Percentiles rank a stretch among this genome's conserved stretches.
Conservation (phyloP, 1,139 yeast genomes). For the Pneumocystis canis region DNA sequence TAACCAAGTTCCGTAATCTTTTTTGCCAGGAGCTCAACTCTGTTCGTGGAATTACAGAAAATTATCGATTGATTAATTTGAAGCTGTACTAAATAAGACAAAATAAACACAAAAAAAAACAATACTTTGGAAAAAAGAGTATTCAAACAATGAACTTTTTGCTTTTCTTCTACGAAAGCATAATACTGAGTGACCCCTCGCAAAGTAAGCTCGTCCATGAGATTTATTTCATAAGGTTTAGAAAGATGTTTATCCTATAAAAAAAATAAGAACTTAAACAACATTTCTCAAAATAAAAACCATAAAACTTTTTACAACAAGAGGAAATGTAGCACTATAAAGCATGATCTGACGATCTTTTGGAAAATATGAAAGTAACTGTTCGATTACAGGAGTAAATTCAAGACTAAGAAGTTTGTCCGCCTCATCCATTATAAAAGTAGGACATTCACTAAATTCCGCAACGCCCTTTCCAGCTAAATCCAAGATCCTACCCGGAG, state of each 20-base stretch:
- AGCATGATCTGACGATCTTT: slow-evolving; percentile 66
- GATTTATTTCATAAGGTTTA: slow-evolving; percentile 86
- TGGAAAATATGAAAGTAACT: slow-evolving; percentile 73
- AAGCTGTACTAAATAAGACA: slow-evolving; percentile 24
- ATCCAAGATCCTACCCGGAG: slow-evolving; percentile 94
- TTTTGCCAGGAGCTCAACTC: slow-evolving; percentile 89
- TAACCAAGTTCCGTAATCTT: slow-evolving; percentile 92
- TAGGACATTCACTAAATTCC: slow-evolving; percentile 71
- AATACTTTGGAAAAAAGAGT: slow-evolving; percentile 64
- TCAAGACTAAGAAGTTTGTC: slow-evolving; percentile 91
- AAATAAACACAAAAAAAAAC: neutral
- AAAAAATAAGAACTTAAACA: neutral
- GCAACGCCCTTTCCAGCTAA: slow-evolving; percentile 79
- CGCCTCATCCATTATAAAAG: slow-evolving; percentile 97
- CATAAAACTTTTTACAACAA: slow-evolving; percentile 86
- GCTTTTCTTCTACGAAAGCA: slow-evolving; percentile 94
- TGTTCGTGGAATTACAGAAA: slow-evolving; percentile 88
- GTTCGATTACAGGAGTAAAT: slow-evolving; percentile 77
- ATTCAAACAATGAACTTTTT: slow-evolving; percentile 87
- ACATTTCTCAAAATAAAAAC: slow-evolving; percentile 6
- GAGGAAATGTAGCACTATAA: slow-evolving; percentile 91
- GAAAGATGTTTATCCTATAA: slow-evolving; percentile 55
- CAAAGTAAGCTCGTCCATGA: slow-evolving; percentile 93
- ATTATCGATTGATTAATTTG: slow-evolving; percentile 94
- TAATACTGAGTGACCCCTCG: slow-evolving; percentile 94